Evolutionary conservation across 192 early-diverging fungal species (phyloP).

Genomic region (Dissophora ornata): DNA sequence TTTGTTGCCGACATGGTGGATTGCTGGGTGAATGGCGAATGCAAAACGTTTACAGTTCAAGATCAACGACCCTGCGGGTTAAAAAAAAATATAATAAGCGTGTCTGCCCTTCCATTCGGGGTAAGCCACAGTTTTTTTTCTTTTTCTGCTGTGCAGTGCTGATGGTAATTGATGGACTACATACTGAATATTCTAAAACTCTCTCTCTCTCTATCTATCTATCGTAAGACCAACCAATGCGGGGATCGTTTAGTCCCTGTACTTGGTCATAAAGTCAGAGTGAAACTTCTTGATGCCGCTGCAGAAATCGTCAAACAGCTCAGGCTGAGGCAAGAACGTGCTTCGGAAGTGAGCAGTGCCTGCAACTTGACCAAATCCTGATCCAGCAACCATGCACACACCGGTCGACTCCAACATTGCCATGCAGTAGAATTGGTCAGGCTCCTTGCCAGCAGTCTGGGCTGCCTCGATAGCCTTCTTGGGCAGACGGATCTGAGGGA

Average conservation of each 20-base stretch:
- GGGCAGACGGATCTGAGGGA: constrained; percentile 85
- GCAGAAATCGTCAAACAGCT: constrained; percentile 93
- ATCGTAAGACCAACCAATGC: no score
- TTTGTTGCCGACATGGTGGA: constrained; percentile 42
- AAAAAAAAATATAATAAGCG: no score
- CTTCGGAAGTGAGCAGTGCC: constrained; percentile 96
- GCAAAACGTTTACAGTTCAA: background rate
- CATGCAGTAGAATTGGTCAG: constrained; percentile 93
- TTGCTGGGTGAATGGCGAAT: background rate
- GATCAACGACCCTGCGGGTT: no score
- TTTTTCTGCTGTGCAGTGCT: no score
- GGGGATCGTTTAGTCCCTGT: constrained; percentile 57
- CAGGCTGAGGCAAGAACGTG: constrained; percentile 95
- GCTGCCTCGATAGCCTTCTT: constrained; percentile 83
- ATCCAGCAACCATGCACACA: constrained; percentile 95
- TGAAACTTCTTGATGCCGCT: constrained; percentile 83
- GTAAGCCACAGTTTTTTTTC: no score
- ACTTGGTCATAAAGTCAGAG: constrained; percentile 80
- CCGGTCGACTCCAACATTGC: constrained; percentile 93
- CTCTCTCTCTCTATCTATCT: background rate
- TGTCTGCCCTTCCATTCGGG: no score
- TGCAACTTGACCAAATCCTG: constrained; percentile 90
- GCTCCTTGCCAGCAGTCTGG: constrained; percentile 71
- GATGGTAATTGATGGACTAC: no score
- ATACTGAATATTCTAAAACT: no score